These are phyloP conservation scores for Corchorus olitorius DNA, from an alignment of 345 rosid genomes.

Conservation along the genomic window DNA sequence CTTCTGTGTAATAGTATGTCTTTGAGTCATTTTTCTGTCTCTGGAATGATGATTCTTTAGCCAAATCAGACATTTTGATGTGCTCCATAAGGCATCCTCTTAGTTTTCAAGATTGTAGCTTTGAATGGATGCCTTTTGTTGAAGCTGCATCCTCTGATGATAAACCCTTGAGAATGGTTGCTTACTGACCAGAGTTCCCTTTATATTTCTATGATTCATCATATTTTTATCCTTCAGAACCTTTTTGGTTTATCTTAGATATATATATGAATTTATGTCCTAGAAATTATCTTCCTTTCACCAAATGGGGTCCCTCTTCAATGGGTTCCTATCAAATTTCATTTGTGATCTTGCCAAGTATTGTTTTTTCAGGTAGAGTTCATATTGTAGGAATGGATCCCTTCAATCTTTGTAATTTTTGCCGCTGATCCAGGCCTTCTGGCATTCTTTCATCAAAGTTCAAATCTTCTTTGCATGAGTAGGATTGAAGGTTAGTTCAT, in stretches of 20 bases:
- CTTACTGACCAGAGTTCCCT: slow-evolving; percentile 40
- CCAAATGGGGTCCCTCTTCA: not conserved
- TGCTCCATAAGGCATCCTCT: slow-evolving; percentile 45
- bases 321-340: too few species aligned
- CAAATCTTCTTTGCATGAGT: too few species aligned
- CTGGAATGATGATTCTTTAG: slow-evolving; percentile 54
- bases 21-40: not conserved
- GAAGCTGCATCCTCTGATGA: slow-evolving; percentile 49
- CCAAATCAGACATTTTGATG: slow-evolving; percentile 52
- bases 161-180: slow-evolving; percentile 35
- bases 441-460: too few species aligned
- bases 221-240: not conserved
- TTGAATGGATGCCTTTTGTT: slow-evolving; percentile 32
- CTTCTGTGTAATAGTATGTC: not conserved
- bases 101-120: slow-evolving; percentile 17
- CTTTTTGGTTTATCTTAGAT: not conserved
- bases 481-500: too few species aligned
- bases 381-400: not conserved
- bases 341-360: too few species aligned
- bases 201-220: not conserved
- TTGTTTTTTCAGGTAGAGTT: not conserved
- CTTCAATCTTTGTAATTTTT: not conserved
- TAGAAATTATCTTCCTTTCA: not conserved
- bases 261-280: not conserved
- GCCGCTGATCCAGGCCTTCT: too few species aligned